Base-by-base conservation (phyloP, 2,329 filamentous ascomycete genomes). In the Epichloe coenophiala region DNA sequence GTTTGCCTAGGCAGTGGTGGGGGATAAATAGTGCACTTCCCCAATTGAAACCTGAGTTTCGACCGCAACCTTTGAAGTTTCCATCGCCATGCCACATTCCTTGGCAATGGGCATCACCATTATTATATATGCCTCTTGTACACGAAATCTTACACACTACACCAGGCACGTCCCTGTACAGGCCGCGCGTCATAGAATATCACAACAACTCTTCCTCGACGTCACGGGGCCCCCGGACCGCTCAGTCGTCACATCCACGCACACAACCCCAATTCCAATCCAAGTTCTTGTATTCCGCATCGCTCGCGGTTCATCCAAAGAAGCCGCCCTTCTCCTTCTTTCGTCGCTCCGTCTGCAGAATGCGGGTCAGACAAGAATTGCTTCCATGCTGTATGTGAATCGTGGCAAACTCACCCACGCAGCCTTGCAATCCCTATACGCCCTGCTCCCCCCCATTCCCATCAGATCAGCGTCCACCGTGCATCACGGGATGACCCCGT, bases 391-490 rank as follows among this genome's bases (percentile, higher is more conserved):
- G 27, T 3, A 5, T n/a, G 31, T 3, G 2, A 3, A 11, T 8
- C 17, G 33, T 2, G 12, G 11, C 13, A 8, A 27, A 60, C 72
- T 55, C 75, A 95, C 89, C 90, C 90, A 96, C 72, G 84, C 78
- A 70, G 95, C 90, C 68, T 96, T 96, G 70, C 91, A 97, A 55
- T 94, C 88, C 53, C 89, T 81, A 67, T 96, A 97, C 47, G 89
- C 89, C 69, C 89, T 95, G 56, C 23, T 17, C 15, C 17, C 17
- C 17, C 17, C 46, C n/a, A n/a, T n/a, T 64, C 27, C 27, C 27
- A 31, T 31, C 51, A 65, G 57, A 31, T 31, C 51, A 65, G 57
- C 54, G 40, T 31, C 17, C 17, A n/a, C 33, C 23, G 6, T 11
- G 8, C 9, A 31, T 27, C 21, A 3, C 41, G 1, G n/a, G 13